A percentile compares a stretch with the other conserved stretches of the same genome.
Evolutionary conservation across 2,329 filamentous ascomycete species (phyloP).

Genomic region (Ophioceras dolichostomum): DNA sequence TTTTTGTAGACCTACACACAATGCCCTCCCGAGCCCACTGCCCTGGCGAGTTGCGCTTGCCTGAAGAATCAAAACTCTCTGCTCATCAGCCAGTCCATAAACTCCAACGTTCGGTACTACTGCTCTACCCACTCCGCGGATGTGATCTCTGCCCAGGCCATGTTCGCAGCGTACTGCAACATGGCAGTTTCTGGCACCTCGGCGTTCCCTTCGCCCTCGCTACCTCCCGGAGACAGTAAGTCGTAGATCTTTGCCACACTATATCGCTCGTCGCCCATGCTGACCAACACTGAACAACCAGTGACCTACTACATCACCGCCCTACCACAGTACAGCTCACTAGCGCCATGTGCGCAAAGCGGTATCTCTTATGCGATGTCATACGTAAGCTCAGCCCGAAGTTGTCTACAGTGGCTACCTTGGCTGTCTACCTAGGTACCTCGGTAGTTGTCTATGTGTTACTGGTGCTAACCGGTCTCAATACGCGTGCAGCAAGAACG

Average conservation of each 20-base stretch:
- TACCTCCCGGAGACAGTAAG: constrained; percentile 39
- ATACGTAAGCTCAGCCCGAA: constrained; percentile 19
- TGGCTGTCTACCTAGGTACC: too few species aligned
- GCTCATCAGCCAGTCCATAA: constrained; percentile 28
- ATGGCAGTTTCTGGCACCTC: constrained; percentile 33
- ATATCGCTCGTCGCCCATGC: neutral
- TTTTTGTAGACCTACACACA: constrained; percentile 13
- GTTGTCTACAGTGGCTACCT: neutral
- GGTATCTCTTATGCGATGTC: constrained; percentile 29
- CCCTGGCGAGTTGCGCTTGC: constrained; percentile 37
- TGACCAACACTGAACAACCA: constrained; percentile 9
- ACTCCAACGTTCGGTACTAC: constrained; percentile 25
- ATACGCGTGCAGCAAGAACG: too few species aligned
- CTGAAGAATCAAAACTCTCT: constrained; percentile 34
- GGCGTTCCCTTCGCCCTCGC: constrained; percentile 29
- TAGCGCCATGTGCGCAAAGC: constrained; percentile 30
- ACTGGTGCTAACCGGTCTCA: too few species aligned
- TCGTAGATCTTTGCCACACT: constrained; percentile 3
- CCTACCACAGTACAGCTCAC: constrained; percentile 29
- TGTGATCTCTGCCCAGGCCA: constrained; percentile 32
- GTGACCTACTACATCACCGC: constrained; percentile 44
- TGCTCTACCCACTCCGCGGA: constrained; percentile 35
- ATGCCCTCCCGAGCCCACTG: constrained; percentile 14
- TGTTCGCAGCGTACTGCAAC: constrained; percentile 39
- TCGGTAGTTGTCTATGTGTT: too few species aligned